These are phyloP conservation scores for Dovyalis caffra DNA, from an alignment of 345 rosid genomes.

Conservation along the genomic window DNA sequence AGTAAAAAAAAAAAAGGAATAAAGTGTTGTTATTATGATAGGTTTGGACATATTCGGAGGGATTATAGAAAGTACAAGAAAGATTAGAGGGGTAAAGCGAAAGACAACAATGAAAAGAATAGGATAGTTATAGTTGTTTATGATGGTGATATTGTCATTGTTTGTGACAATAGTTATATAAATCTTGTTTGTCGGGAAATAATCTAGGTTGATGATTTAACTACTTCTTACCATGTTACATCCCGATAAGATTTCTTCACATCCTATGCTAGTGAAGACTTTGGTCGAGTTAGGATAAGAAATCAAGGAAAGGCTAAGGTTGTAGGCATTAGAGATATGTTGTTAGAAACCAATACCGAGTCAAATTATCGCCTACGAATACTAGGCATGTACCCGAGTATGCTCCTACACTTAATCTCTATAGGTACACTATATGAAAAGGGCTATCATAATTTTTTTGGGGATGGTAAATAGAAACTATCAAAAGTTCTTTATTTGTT, in stretches of 20 bases:
- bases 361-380: no score
- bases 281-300: neutral
- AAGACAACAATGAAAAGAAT: neutral
- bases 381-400: no score
- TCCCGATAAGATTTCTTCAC: neutral
- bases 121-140: no score
- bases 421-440: no score
- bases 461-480: no score
- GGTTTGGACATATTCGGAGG: neutral
- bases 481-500: no score
- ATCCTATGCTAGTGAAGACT: neutral
- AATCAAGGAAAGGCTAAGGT: neutral
- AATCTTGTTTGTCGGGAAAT: neutral
- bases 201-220: neutral
- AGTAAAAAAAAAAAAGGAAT: neutral
- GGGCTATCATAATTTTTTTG: no score
- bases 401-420: no score
- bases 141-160: neutral
- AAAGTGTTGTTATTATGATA: neutral
- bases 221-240: neutral
- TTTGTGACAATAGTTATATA: neutral
- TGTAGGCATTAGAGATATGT: constrained; percentile 1
- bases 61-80: neutral
- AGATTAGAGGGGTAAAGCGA: neutral
- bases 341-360: neutral